Evolutionary conservation across 768 basidiomycete species (phyloP), one percentile per base, ranked within the genome.

Genomic region (Tricholoma bakamatsutake): DNA sequence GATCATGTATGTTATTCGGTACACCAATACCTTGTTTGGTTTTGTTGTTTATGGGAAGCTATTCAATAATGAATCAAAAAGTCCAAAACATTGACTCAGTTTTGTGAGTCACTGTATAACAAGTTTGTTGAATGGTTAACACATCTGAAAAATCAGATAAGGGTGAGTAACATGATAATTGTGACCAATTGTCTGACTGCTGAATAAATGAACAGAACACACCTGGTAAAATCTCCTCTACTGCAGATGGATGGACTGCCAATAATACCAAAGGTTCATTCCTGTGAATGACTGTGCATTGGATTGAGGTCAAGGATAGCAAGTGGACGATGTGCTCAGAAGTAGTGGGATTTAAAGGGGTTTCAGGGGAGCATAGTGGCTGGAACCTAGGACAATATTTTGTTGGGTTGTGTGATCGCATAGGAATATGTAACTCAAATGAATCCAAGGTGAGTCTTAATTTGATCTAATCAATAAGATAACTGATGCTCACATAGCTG

Each of bases 381-480:
- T 18, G 61, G 2, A 71, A 71, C 31, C 57, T 72, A 0, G 68
- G 62, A 1, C 30, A 52, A 1, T 70, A 68, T 34, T 63, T 71
- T 34, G 15, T 67, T 3, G 53, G 59, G 0, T 30, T 70, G 3
- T 61, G 58, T 35, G 59, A 70, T n/a, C 59, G 61, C 15, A 59
- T 59, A 1, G 69, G 69, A 1, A 67, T 71, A 27, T 61, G 58
- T 0, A 28, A 27, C 1, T 43, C 57, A 6, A 53, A 56, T 1
- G n/a, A 24, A 11, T 61, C 50, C 5, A 70, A 70, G 64, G 70
- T 50, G 0, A 1, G 48, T 5, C 30, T 28, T 48, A 15, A 50
- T 50, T n/a, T 49, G 47, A 50, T 50, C 31, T 31, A 13, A 50
- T 31, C 12, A 15, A 50, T 50, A 33, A 50, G 30, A 50, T 50